These are phyloP conservation scores for Magnolia kwangsiensis DNA, from an alignment of 164 flowering plant species.

Conservation along the genomic window DNA sequence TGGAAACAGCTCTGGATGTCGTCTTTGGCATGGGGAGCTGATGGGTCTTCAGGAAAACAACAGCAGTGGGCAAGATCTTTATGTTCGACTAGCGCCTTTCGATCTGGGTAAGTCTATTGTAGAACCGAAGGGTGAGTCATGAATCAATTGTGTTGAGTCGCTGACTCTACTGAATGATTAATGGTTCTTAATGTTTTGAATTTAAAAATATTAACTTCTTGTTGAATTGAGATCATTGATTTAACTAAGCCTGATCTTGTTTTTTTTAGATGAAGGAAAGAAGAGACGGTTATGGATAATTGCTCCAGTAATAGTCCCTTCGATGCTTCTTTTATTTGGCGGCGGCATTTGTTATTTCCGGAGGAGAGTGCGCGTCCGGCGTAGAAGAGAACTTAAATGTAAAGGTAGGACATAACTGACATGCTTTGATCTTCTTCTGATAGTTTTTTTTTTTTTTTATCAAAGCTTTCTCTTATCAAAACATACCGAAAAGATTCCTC, in stretches of 20 bases:
- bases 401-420: too few species aligned
- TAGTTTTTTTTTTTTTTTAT: too few species aligned
- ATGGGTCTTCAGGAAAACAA: background rate
- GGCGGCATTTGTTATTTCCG: too few species aligned
- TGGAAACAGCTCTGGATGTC: constrained; percentile 1
- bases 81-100: background rate
- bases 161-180: background rate
- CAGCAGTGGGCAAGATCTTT: background rate
- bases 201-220: too few species aligned
- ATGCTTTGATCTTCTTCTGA: too few species aligned
- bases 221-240: too few species aligned
- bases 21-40: background rate
- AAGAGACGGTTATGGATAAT: background rate
- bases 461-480: too few species aligned
- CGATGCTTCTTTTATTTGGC: background rate
- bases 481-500: too few species aligned
- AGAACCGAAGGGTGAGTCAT: background rate
- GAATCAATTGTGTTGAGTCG: background rate
- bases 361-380: too few species aligned
- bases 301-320: background rate
- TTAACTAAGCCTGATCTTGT: background rate
- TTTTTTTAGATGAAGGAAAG: background rate
- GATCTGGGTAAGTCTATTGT: background rate
- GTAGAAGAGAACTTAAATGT: background rate
- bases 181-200: background rate